Evolutionary conservation across 2,329 filamentous ascomycete genomes (phyloP), one percentile per base, ranked within the genome.

Genomic region (Podosphaera aphanis): DNA sequence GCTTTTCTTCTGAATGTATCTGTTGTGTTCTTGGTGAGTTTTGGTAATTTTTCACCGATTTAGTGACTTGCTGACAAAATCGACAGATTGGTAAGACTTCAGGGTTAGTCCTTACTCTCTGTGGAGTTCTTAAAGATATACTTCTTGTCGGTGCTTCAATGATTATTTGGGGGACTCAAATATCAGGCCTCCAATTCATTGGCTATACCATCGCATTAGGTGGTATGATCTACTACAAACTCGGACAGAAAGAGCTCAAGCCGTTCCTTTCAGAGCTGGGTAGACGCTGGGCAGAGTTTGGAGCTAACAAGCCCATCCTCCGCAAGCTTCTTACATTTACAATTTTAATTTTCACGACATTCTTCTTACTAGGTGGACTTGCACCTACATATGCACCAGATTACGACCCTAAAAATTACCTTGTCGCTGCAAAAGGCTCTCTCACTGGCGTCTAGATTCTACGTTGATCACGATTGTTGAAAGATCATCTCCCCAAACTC

Each of bases 101-200:
- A 1, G 83, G 82, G 45, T 77, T 90, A 46, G 79, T 88, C 55
- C 77, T 90, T 57, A 90, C 83, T 27, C 78, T 90, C 41, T 88
- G 80, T 59, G 83, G 83, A 66, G 82, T 90, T 35, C 74, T 90
- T 51, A 90, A 88, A 71, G 83, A 90, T 62, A 83, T 90, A 48
- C 71, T 90, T 56, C 77, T 90, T 44, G 83, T 90, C 49, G 66
- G 69, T 45, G 79, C 79, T 40, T 85, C 80, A 50, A 84, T 86
- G 74, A 62, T 82, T 52, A 82, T 88, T 62, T 88, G 82, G 78
- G 73, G 74, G 55, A 82, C 82, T 51, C 73, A 77, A 44, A 77
- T 88, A 51, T 74, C 79, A 15, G 66, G 66, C 46, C 72, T 88
- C 47, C 83, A 90, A 66, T 78, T 81, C 61, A 85, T 88, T 60